These are phyloP conservation scores for Suillus weaverae DNA, from an alignment of 768 basidiomycete species.

Conservation along the genomic window DNA sequence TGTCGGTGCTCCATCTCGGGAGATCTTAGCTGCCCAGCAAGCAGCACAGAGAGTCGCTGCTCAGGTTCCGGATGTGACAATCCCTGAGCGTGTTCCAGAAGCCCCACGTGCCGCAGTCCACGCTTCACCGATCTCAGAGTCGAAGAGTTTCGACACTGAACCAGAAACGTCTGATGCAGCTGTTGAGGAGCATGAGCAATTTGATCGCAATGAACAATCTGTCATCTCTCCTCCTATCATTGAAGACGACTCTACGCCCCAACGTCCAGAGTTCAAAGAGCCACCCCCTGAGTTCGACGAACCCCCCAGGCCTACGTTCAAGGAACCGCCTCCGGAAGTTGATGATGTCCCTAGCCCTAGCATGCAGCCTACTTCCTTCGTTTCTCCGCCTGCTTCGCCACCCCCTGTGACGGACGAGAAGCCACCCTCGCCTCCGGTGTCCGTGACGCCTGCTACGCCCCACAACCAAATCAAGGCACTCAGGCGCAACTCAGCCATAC, in stretches of 20 bases:
- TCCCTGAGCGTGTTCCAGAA: slow-evolving; percentile 19
- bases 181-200: slow-evolving; percentile 8
- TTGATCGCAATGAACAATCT: slow-evolving; percentile 31
- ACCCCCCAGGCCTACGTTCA: slow-evolving; percentile 51
- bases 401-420: slow-evolving; percentile 28
- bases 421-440: slow-evolving; percentile 34
- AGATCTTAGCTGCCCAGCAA: slow-evolving; percentile 71
- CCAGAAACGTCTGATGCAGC: slow-evolving; percentile 17
- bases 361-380: slow-evolving; percentile 19
- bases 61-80: slow-evolving; percentile 19
- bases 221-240: slow-evolving; percentile 7
- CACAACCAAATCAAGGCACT: slow-evolving; percentile 50
- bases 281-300: slow-evolving; percentile 48
- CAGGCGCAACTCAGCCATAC: slow-evolving; percentile 36
- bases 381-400: slow-evolving; percentile 22
- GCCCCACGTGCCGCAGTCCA: slow-evolving; percentile 15
- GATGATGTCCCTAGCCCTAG: slow-evolving; percentile 37
- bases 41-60: slow-evolving; percentile 54
- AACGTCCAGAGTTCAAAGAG: slow-evolving; percentile 57
- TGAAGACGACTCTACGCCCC: slow-evolving; percentile 22
- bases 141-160: slow-evolving; percentile 16
- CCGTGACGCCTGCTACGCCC: slow-evolving; percentile 48
- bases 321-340: slow-evolving; percentile 61
- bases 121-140: slow-evolving; percentile 23
- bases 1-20: slow-evolving; percentile 64